Evolutionary conservation across 176 grass and related monocot genomes (phyloP).

Genomic region (Thalia dealbata): DNA sequence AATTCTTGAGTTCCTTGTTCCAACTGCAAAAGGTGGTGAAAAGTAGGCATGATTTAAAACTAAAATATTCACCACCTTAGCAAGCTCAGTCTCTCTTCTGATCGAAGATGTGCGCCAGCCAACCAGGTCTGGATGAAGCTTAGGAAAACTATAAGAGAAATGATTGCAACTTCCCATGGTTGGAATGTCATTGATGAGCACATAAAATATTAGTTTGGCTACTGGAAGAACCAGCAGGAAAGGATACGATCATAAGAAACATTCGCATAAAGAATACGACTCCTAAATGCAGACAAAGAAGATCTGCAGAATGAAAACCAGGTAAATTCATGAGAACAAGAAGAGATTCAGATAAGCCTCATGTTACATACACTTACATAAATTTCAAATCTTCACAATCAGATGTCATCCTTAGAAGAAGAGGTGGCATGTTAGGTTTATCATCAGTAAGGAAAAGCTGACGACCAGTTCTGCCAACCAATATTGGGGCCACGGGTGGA

Average conservation of each 20-base stretch:
- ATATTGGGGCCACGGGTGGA: constrained; percentile 59
- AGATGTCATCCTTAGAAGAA: constrained; percentile 77
- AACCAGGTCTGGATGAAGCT: constrained; percentile 63
- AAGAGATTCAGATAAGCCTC: no score
- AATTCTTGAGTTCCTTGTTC: no score
- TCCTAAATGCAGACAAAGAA: constrained; percentile 61
- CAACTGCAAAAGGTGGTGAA: no score
- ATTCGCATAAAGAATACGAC: constrained; percentile 64
- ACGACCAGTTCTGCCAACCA: constrained; percentile 62
- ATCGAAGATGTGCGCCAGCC: constrained; percentile 91
- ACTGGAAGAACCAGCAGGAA: constrained; percentile 4
- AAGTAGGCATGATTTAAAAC: no score
- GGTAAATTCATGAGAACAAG: no score
- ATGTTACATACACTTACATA: constrained; percentile 33
- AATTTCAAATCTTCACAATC: constrained; percentile 55
- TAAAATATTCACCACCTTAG: constrained; percentile 26
- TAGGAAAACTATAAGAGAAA: constrained; percentile 35
- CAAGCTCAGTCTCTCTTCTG: constrained; percentile 61
- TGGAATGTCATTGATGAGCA: constrained; percentile 1
- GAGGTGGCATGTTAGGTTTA: constrained; percentile 59
- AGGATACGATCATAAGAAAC: constrained; percentile 94
- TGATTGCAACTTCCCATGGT: not conserved
- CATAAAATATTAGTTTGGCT: not conserved
- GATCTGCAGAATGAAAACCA: constrained; percentile 30
- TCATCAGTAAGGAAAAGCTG: constrained; percentile 83